Evolutionary conservation across 345 rosid species (phyloP), one percentile per base, ranked within the genome.

Genomic region (Arabis hirsuta): DNA sequence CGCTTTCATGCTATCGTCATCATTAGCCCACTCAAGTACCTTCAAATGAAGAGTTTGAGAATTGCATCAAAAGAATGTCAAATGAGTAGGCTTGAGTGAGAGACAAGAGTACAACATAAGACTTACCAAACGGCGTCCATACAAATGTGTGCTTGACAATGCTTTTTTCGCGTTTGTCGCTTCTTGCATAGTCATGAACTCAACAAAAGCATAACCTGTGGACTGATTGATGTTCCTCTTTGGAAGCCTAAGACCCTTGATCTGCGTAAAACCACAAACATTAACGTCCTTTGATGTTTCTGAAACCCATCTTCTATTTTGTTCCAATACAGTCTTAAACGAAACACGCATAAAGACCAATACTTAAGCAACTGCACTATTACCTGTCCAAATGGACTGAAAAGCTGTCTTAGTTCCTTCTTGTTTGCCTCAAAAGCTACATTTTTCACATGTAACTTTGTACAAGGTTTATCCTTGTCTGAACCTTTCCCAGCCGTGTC

Each of bases 301-400:
- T 19, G 55, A 29, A 10, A 71, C 7, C 1, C 7, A 46, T 24
- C 12, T 31, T n/a, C 31, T 48, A 1, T 6, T 22, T 14, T 24
- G 39, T 22, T 60, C 22, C 34, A 19, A 31, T 36, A 13, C 20
- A 27, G 34, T 32, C 36, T 29, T 43, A 31, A 29, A 6, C 41
- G 20, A 67, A 52, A 62, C 59, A 44, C n/a, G 31, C 55, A 34
- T 34, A 5, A 41, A 41, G 46, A 48, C 50, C 65, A 45, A 64
- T 24, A 36, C 65, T 64, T 64, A 20, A 34, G 57, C 29, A 7
- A 36, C 8, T 54, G 57, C 56, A 45, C 16, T 36, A 10, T 51
- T 71, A 89, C 99, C 99, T 91, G 96, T 76, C 98, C 99, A 65
- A 91, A 91, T 52, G 99, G 92, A 79, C 92, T 85, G 80, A 91